Base-by-base conservation (phyloP, 495 filamentous ascomycete genomes). In the Jackrogersella multiformis region DNA sequence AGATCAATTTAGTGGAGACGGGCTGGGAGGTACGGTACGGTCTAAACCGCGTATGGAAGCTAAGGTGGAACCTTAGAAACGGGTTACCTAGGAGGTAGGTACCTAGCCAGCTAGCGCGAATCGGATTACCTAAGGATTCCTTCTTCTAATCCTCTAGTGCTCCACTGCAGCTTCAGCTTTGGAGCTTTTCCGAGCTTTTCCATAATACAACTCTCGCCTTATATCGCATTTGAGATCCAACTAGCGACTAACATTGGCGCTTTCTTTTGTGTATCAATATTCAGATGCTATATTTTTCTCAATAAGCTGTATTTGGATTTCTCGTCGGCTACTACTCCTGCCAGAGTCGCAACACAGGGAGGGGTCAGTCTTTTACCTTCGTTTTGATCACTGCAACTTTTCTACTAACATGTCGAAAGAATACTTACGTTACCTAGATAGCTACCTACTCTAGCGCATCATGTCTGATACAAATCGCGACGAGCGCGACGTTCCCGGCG, bases 381-480 rank as follows among this genome's bases (percentile, higher is more conserved):
- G n/a, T 45, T 38, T 52, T 52, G 9, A 30, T 63, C 41, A 6
- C 12, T 4, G 16, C 6, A n/a, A 18, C n/a, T 36, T 48, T 41
- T 16, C 9, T 38, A 24, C 56, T 66, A 35, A 61, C 46, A 23
- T 42, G 34, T 30, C 15, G 44, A 5, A 56, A 23, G 46, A 53
- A 45, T 16, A 35, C 35, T 30, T 30, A 30, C 3, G 26, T 30
- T 36, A 12, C 34, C 34, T 36, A 6, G 34, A 6, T 28, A 32
- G 26, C 2, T 12, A 55, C 8, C 18, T 12, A 30, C 48, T 12
- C 13, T 41, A 65, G n/a, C 9, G 48, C 51, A 66, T 18, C 62
- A 77, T 77, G 74, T 69, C 72, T 24, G 74, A 77, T 21, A 59
- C 60, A 15, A 69, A 71, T 28, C 61, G 28, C 20, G 64, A 72